Base-by-base conservation (phyloP, 2,329 filamentous ascomycete species). In the Triangularia setosa region DNA sequence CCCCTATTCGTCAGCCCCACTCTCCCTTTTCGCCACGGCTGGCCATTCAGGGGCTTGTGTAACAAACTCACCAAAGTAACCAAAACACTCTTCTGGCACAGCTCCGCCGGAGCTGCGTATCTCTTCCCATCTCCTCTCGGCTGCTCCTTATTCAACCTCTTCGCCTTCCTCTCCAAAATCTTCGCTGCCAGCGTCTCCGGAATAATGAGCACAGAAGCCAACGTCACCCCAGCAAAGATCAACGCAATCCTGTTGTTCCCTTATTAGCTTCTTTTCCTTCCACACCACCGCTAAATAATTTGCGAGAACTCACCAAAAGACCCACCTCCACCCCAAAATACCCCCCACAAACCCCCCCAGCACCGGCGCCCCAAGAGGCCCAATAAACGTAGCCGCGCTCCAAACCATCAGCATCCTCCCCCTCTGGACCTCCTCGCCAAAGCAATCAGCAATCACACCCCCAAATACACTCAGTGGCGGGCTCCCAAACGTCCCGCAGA, bases 401-500 rank as follows among this genome's bases (percentile, higher is more conserved):
- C 71, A 73, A 12, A 66, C 35, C 68, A 72, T 70, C 60, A 73
- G 70, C 5, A 71, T 65, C 56, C 66, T 60, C 9, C 72, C 72
- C 55, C 71, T 65, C 11, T 55, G 52, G 8, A 68, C 60, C 65
- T 69, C 67, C 1, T 70, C 67, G 4, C 58, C 25, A 52, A 66
- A 71, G 12, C 72, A 64, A 61, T 73, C 72, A 8, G 71, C 70
- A 27, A 73, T 67, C 3, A 70, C 69, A 0, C 72, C 72, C 14
- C 72, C 72, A 2, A 69, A 71, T 0, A 73, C 69, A 14, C 71
- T 73, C 57, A 72, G 58, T 0, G 72, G 72, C n/a, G 72, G 71
- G 16, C 70, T 62, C 2, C 68, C 72, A 35, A 71, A 69, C 3
- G 66, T 70, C 27, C 72, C 72, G 0, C 64, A 61, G 4, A 71